Evolutionary conservation across 2,329 filamentous ascomycete species (phyloP), one percentile per base, ranked within the genome.

Genomic region (Cryphonectria carpinicola): DNA sequence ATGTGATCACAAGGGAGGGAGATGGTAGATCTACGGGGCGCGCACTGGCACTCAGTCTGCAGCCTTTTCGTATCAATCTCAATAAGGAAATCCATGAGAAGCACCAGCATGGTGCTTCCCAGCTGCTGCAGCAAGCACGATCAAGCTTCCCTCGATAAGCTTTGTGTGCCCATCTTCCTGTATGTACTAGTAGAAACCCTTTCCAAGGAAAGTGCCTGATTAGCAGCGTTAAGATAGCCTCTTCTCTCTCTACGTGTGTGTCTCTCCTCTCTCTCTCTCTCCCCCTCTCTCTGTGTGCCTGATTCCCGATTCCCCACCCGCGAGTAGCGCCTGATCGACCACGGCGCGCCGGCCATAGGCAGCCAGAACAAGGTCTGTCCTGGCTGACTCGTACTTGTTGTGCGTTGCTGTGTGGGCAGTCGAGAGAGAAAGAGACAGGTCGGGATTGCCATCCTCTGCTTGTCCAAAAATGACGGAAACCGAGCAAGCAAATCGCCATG

Each of bases 301-400:
- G 52, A 56, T n/a, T 35, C 32, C n/a, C n/a, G 35, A 66, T 56
- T 11, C 46, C 49, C 54, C 64, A 56, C 28, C 35, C 14, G 10
- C n/a, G 6, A 35, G 43, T 32, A n/a, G n/a, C 32, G 64, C 49
- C 52, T 66, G 64, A 66, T 66, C 64, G 46, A 56, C 64, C 64
- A 35, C 64, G 64, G 49, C 54, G 64, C 32, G 32, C 49, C 64
- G 49, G 64, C 32, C 58, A 6, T 32, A 39, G 35, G 52, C 49
- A 25, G 6, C 46, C 28, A 41, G n/a, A 58, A 14, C 35, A 56
- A 22, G 46, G 65, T 37, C 37, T 43, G 22, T 66, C 65, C 65
- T 17, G 46, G 32, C 17, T 56, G 32, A 54, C 46, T 66, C 49
- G 28, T 28, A n/a, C 46, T n/a, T 49, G 46, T 28, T 37, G 6